Evolutionary conservation across 306 rosid genomes (phyloP), one percentile per base, ranked within the genome.

Genomic region (Vigna radiata): DNA sequence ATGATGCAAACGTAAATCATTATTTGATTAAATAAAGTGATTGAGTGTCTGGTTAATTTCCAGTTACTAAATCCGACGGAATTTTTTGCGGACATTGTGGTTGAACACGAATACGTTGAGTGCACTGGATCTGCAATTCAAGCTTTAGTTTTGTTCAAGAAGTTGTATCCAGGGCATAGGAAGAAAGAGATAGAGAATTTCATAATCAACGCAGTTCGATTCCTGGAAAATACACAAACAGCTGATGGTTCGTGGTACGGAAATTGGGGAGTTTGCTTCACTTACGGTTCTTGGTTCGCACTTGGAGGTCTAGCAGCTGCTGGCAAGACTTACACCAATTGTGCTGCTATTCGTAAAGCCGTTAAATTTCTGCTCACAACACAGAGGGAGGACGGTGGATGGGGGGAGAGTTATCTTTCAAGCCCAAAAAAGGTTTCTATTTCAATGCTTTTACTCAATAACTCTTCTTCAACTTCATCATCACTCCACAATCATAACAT

Each of bases 371-470:
- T 91, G 23, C 89, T 91, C 19, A 36, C 36, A 15, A 29, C 72
- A 13, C 94, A 88, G 21, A 81, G 78, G 31, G 81, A 85, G 0
- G 82, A 91, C 21, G 97, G 97, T 46, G 97, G 97, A 0, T 91
- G 97, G 97, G 94, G 89, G 7, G 97, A 91, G 55, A 88, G 94
- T 37, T 86, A 88, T 66, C 82, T 86, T 46, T 91, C 91, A 39
- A 65, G 91, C 49, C 90, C 89, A 0, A 62, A 76, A 76, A 84
- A 86, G 87, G 92, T 89, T 47, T 9, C 5, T n/a, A 7, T 5
- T 44, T 16, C 2, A 19, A 11, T 50, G 2, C 3, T 21, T 11
- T 16, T 7, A n/a, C 44, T 41, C 9, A 55, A 13, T 65, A 55
- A 16, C 4, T 36, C 21, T 25, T 39, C 39, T 47, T 31, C 19